Evolutionary conservation across 345 rosid species (phyloP), one percentile per base, ranked within the genome.

Genomic region (Alliaria petiolata): DNA sequence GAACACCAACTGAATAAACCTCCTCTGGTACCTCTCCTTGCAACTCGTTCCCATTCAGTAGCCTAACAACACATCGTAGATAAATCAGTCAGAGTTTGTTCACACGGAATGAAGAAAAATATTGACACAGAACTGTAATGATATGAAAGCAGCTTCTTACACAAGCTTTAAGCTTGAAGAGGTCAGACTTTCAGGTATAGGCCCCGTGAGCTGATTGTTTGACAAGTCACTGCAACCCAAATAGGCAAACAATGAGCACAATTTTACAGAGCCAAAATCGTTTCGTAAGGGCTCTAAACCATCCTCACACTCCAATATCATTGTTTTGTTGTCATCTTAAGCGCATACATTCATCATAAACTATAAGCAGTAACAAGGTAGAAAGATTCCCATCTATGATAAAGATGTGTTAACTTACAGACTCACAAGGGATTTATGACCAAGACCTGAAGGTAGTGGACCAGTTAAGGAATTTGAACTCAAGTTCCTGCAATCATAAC

Each of bases 21-120:
- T 88, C 89, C 75, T 84, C 98, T 4, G 96, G 92, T 33, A 95
- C 99, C 67, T 66, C 78, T 52, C 98, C 99, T 81, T 90, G 84
- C 81, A 95, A 65, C 57, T 83, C 74, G 71, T 91, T 91, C 73
- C 75, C 75, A 67, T 87, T 87, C 83, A 95, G 75, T 43, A 83
- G 68, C 86, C 99, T 91, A 78, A 43, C 62, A 15, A 38, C 72
- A 30, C 31, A 74, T 70, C 70, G 66, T 57, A 50, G 30, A 60
- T 26, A 3, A 16, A 17, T 22, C 6, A 49, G 34, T 61, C 31
- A 54, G 20, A 25, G 17, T 46, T 46, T 56, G 9, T 13, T 40
- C 36, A 13, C 5, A 52, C 31, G 45, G 15, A n/a, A 43, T 53
- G 33, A 6, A 36, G 20, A 50, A 16, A 14, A 25, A 14, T 39